phyloP scores from a whole-genome alignment of 228 moss, liverwort and hornwort genomes.

The Sphagnum magellanicum region DNA sequence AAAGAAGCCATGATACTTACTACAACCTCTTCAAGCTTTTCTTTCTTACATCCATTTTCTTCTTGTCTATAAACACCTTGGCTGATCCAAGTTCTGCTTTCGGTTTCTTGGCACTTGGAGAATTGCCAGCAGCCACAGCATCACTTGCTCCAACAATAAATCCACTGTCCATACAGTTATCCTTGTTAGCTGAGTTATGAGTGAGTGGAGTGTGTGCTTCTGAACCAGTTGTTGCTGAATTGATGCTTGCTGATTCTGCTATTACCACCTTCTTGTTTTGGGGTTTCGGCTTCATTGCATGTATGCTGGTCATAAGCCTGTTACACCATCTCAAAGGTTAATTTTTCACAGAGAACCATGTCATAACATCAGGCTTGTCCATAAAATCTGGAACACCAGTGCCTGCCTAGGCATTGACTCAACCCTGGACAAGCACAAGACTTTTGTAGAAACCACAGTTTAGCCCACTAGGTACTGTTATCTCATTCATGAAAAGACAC shows the following conservation, averaged over 20 bases:
- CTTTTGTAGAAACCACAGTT: no score
- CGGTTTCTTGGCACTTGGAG: slow-evolving; percentile 86
- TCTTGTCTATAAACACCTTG: slow-evolving; percentile 88
- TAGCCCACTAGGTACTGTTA: no score
- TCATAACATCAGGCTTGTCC: no score
- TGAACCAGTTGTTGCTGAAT: slow-evolving; percentile 48
- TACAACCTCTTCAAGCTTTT: slow-evolving; percentile 98
- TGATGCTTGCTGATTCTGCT: slow-evolving; percentile 91
- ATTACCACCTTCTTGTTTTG: slow-evolving; percentile 71
- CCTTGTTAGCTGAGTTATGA: slow-evolving; percentile 88
- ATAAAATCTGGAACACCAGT: no score
- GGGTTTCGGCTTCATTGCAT: slow-evolving; percentile 97
- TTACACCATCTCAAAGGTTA: background rate
- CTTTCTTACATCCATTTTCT: slow-evolving; percentile 97
- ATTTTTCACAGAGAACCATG: no score
- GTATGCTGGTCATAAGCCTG: slow-evolving; percentile 98
- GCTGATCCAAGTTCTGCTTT: slow-evolving; percentile 76
- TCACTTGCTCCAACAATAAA: slow-evolving; percentile 59
- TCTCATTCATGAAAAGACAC: no score
- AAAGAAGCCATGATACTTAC: slow-evolving; percentile 25
- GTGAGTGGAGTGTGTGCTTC: slow-evolving; percentile 73
- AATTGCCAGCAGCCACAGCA: slow-evolving; percentile 50
- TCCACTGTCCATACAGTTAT: slow-evolving; percentile 62
- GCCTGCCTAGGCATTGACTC: no score
- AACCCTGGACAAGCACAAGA: no score